A percentile compares a stretch with the other conserved stretches of the same genome.
Conservation (phyloP, 306 rosid species). For the Pterocarpus macrocarpus region DNA sequence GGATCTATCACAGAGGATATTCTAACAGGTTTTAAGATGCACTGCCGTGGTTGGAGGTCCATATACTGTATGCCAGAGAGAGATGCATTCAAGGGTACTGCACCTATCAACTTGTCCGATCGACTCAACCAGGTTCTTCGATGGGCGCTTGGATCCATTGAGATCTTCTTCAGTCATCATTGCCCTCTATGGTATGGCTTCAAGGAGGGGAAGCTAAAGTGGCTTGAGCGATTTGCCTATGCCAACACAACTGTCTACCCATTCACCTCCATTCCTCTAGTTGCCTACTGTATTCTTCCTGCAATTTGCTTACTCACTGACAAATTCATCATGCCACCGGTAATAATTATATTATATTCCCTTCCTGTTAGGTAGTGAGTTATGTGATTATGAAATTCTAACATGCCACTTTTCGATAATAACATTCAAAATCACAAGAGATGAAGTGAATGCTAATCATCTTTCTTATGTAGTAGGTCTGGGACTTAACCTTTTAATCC, state of each 20-base stretch:
- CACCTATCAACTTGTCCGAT: constrained; percentile 97
- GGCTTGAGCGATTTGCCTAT: constrained; percentile 96
- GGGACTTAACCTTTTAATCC: neutral
- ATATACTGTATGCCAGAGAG: constrained; percentile 90
- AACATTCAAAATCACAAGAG: constrained; percentile 29
- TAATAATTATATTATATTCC: constrained; percentile 46
- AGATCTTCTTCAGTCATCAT: constrained; percentile 94
- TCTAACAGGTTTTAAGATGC: constrained; percentile 96
- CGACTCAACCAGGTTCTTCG: constrained; percentile 97
- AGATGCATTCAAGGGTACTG: constrained; percentile 96
- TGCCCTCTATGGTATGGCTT: constrained; percentile 91
- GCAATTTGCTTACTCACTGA: constrained; percentile 97
- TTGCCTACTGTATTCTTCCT: constrained; percentile 90
- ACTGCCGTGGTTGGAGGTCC: constrained; percentile 99
- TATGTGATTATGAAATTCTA: constrained; percentile 28
- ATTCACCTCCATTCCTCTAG: constrained; percentile 92
- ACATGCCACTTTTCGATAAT: neutral
- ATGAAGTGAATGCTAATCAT: constrained; percentile 29
- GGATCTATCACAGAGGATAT: constrained; percentile 98
- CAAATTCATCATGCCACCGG: constrained; percentile 98
- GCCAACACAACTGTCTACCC: constrained; percentile 96
- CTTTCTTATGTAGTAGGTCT: neutral
- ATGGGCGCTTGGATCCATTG: constrained; percentile 97
- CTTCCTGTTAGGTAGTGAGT: constrained; percentile 12
- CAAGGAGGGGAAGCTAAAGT: constrained; percentile 89